These are phyloP conservation scores for Metschnikowia hibisci DNA, from an alignment of 805 yeast genomes.

Conservation along the genomic window DNA sequence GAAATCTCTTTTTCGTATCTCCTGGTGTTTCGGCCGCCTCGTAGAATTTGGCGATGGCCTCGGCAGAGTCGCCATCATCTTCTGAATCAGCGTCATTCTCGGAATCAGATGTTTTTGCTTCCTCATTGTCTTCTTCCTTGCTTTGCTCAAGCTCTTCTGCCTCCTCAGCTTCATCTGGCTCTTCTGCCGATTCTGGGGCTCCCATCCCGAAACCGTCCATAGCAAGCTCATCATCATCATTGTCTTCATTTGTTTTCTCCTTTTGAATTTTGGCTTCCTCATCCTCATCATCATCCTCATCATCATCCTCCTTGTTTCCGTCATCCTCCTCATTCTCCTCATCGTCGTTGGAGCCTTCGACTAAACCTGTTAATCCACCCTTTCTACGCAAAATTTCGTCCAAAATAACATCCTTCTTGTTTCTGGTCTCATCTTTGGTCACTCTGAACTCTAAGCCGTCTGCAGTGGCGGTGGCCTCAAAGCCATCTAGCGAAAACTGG, in stretches of 20 bases:
- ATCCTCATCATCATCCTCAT: constrained; percentile 31
- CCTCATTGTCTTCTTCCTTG: constrained; percentile 18
- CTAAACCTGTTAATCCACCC: constrained; percentile 61
- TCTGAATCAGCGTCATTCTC: constrained; percentile 28
- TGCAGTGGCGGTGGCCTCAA: constrained; percentile 44
- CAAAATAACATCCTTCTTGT: constrained; percentile 66
- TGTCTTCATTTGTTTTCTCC: constrained; percentile 24
- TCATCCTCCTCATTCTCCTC: constrained; percentile 13
- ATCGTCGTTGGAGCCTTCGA: constrained; percentile 23
- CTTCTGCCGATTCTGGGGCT: constrained; percentile 32
- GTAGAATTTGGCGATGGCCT: constrained; percentile 77
- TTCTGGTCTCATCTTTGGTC: constrained; percentile 28
- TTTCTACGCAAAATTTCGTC: constrained; percentile 84
- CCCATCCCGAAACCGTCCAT: constrained; percentile 47
- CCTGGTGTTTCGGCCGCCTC: constrained; percentile 44
- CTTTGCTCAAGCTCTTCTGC: constrained; percentile 14
- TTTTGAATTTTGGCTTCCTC: constrained; percentile 17
- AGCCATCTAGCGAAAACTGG: constrained; percentile 62
- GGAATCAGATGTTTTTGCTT: constrained; percentile 19
- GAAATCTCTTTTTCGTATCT: constrained; percentile 61
- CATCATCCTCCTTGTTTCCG: constrained; percentile 20
- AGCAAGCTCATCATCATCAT: constrained; percentile 38
- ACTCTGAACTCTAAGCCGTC: constrained; percentile 85
- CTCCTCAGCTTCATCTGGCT: constrained; percentile 12
- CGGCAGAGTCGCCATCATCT: constrained; percentile 60